phyloP scores from a whole-genome alignment of 2,329 filamentous ascomycete genomes.

The Penicillium janthinellum region DNA sequence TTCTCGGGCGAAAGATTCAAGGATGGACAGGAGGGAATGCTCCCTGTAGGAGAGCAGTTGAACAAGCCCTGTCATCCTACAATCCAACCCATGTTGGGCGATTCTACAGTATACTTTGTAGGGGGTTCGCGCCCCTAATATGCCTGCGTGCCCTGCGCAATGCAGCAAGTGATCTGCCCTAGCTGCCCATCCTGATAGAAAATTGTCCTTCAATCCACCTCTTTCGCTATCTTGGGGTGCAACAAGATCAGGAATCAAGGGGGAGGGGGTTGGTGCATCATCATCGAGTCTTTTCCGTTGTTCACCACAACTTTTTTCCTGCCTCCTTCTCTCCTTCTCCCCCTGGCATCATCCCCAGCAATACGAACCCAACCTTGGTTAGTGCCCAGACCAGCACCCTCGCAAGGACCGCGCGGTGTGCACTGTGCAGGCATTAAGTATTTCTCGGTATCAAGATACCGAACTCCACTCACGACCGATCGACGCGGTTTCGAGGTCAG shows the following conservation, averaged over 20 bases:
- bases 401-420: neutral
- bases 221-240: neutral
- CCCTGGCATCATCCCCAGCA: constrained; percentile 7
- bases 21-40: neutral
- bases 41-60: neutral
- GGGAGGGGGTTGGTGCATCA: neutral
- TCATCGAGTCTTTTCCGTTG: neutral
- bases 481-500: constrained; percentile 9
- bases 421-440: neutral
- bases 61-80: neutral
- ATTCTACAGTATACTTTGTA: neutral
- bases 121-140: neutral
- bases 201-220: neutral
- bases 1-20: neutral
- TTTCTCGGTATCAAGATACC: constrained; percentile 3
- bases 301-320: neutral
- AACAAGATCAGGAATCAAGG: neutral
- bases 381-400: neutral
- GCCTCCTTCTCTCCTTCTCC: neutral
- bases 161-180: neutral
- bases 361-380: neutral
- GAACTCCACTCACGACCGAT: neutral
- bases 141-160: neutral
- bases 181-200: neutral
- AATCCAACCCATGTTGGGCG: neutral